Base-by-base conservation (phyloP, 345 rosid species). In the Citrus maxima region DNA sequence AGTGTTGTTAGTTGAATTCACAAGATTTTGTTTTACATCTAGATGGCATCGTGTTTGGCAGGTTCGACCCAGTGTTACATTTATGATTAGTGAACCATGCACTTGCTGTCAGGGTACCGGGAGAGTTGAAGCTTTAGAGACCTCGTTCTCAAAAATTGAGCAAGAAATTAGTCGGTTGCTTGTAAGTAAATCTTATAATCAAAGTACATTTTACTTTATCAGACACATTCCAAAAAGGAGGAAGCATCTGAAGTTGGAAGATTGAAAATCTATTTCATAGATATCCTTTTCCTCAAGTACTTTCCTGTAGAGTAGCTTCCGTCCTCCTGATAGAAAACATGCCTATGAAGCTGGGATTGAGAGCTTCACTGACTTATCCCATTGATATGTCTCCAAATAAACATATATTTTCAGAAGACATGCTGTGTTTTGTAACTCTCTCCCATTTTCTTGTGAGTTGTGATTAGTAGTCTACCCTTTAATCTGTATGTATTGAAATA, bases 1-100 rank as follows among this genome's bases (percentile, higher is more conserved):
- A 59, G 34, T 38, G 38, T 4, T 64, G 46, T 55, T 58, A 70
- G 54, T 37, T 55, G 62, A 35, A 67, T 72, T 75, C 63, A 67
- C 68, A 59, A 56, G 16, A 27, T 27, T 63, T 66, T 30, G 54
- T 30, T 60, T 64, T 24, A 9, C 78, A 79, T 67, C 74, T 79
- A 74, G 25, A 70, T 76, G 80, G 64, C 46, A 27, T 24, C 18
- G 40, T 80, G 49, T 76, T 84, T 75, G 81, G 80, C 90, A 95
- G 99, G 99, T 96, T 85, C 92, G 99, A 59, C 98, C 99, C 2
- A 96, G 98, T 83, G 97, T 96, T 60, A 88, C 97, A 79, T 93
- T 92, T 83, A 96, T 91, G 98, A 88, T 96, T 65, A 96, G 95
- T 77, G 99, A 96, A 80, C 97, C 99, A 6, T 96, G 99, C 84